phyloP scores from a whole-genome alignment of 169 alveolate genomes.

The Eimeria acervulina region DNA sequence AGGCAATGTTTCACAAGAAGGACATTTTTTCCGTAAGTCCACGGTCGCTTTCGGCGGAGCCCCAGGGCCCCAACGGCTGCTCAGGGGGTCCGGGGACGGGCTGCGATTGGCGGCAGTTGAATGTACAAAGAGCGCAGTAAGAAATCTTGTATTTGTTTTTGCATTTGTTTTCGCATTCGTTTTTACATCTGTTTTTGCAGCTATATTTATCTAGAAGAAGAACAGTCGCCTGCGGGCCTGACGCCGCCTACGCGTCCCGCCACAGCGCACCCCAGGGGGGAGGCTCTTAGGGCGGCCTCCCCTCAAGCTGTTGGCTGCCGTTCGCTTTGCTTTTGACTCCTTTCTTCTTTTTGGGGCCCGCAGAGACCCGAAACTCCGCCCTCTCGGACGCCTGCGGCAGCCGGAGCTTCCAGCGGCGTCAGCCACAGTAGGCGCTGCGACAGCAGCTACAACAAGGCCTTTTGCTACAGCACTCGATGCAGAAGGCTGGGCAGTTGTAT shows the following conservation, averaged over 20 bases:
- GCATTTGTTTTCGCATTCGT: neutral
- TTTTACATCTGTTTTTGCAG: conserved; percentile 13
- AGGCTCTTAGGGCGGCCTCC: too few species aligned
- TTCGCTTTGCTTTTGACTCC: conserved; percentile 23
- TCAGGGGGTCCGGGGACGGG: conserved; percentile 59
- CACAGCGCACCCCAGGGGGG: conserved; percentile 46
- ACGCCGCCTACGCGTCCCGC: conserved; percentile 10
- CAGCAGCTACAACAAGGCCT: neutral
- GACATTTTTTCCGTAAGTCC: neutral
- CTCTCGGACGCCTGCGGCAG: neutral
- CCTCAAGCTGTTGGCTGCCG: neutral
- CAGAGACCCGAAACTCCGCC: neutral
- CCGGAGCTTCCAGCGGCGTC: neutral
- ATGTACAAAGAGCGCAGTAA: neutral
- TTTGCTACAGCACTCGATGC: neutral
- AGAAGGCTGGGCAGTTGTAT: neutral
- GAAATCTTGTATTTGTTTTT: neutral
- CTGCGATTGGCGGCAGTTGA: neutral
- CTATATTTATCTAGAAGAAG: neutral
- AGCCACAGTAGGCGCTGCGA: neutral
- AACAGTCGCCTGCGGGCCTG: conserved; percentile 2
- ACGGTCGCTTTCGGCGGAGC: neutral
- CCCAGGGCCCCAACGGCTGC: conserved; percentile 36
- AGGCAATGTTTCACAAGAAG: neutral
- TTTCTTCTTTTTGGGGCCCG: neutral